Evolutionary conservation across 108 stramenopile genomes (phyloP).

Genomic region (Schizochytrium sp.): DNA sequence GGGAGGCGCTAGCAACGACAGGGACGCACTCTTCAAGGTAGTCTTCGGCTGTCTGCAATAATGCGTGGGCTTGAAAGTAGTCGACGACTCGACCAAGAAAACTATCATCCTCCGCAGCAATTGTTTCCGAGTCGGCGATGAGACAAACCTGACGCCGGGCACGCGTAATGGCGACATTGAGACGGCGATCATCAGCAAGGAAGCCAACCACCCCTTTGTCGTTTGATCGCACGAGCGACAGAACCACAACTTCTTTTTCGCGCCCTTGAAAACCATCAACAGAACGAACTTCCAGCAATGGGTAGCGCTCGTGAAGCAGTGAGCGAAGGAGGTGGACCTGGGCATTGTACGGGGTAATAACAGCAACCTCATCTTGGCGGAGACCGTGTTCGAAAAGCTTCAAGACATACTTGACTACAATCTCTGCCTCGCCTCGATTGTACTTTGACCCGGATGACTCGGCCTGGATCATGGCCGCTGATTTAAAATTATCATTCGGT

Average conservation of each 20-base stretch:
- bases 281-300: conserved; percentile 75
- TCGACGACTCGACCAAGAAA: neutral
- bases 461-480: neutral
- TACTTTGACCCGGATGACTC: conserved; percentile 79
- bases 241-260: conserved; percentile 87
- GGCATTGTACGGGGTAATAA: conserved; percentile 98
- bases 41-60: neutral
- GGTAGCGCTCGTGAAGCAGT: conserved; percentile 47
- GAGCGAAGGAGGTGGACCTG: conserved; percentile 75
- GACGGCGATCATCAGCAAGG: conserved; percentile 75
- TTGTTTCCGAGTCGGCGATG: conserved; percentile 73
- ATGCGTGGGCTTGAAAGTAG: neutral
- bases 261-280: conserved; percentile 99
- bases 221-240: conserved; percentile 91
- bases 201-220: conserved; percentile 82
- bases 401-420: conserved; percentile 66
- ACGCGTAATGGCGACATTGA: conserved; percentile 97
- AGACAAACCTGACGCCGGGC: conserved; percentile 72
- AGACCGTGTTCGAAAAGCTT: conserved; percentile 61
- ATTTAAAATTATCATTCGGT: neutral
- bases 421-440: conserved; percentile 85
- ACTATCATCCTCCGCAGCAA: conserved; percentile 41
- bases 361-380: conserved; percentile 66
- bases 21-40: neutral
- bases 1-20: neutral